These are phyloP conservation scores for Alternaria sp. DNA, from an alignment of 2,329 filamentous ascomycete genomes.

Conservation along the genomic window DNA sequence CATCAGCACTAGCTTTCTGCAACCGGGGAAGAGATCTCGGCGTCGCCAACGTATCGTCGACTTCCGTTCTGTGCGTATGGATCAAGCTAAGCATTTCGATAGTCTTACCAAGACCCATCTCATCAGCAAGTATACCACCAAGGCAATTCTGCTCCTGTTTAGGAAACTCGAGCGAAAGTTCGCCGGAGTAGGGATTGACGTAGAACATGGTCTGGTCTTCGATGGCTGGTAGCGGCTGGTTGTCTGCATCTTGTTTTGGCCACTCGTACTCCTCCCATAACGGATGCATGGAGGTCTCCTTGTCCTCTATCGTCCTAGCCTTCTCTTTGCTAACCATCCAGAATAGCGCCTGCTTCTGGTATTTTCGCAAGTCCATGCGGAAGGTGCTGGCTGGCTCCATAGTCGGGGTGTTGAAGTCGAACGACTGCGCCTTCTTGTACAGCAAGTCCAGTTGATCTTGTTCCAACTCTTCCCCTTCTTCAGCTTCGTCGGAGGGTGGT, in stretches of 20 bases:
- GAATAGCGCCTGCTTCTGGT: conserved; percentile 92
- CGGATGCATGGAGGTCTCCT: conserved; percentile 89
- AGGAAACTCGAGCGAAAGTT: conserved; percentile 90
- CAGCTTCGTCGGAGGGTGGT: conserved; percentile 69
- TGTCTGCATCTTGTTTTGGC: conserved; percentile 87
- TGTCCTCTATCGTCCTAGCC: conserved; percentile 71
- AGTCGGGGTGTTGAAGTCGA: conserved; percentile 91
- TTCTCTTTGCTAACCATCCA: conserved; percentile 98
- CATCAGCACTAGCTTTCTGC: conserved; percentile 63
- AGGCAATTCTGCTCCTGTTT: conserved; percentile 93
- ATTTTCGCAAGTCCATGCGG: conserved; percentile 82
- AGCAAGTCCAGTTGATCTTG: conserved; percentile 93
- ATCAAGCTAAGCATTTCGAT: conserved; percentile 97
- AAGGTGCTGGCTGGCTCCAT: conserved; percentile 85
- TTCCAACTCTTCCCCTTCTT: conserved; percentile 90
- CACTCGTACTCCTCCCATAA: conserved; percentile 96
- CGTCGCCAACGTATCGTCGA: conserved; percentile 50
- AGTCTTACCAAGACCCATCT: conserved; percentile 98
- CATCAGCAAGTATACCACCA: conserved; percentile 90
- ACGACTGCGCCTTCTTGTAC: conserved; percentile 95
- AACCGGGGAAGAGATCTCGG: conserved; percentile 71
- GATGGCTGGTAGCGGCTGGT: conserved; percentile 73
- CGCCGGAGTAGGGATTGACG: conserved; percentile 95
- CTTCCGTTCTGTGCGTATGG: conserved; percentile 77
- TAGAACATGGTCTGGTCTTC: conserved; percentile 80